Base-by-base conservation (phyloP, 1,284 basidiomycete genomes). In the Stereum hirsutum region DNA sequence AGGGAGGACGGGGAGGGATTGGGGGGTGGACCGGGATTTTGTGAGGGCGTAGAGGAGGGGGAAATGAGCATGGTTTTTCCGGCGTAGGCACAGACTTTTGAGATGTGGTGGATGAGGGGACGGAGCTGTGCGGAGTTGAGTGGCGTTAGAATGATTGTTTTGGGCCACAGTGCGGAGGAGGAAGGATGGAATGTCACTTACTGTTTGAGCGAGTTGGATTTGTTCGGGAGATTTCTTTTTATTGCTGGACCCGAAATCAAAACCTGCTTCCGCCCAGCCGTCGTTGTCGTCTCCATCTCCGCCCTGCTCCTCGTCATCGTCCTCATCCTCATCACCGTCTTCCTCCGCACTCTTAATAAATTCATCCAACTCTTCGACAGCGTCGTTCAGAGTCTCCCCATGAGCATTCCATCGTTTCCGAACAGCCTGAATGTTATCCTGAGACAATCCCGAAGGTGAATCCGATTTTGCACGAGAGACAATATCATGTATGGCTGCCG, bases 191-290 rank as follows among this genome's bases (percentile, higher is more conserved):
- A 30, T 30, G 28, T 20, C 6, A 34, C 44, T 26, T 31, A 50
- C 49, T 11, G 17, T 43, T 28, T 47, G 43, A 12, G 48, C 49
- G 25, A 50, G 43, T 27, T 47, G 24, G 20, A 30, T 30, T 24
- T 50, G 49, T 20, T 41, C 42, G 2, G 45, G 41, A 6, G 25
- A 34, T 24, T 30, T 30, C 20, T 46, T 37, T 24, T 30, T 30
- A 15, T 46, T 37, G 25, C 23, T 6, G 6, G 20, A 27, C 19
- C 40, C 30, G 28, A 47, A 20, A 32, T 47, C 44, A 12, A 85
- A 57, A 3, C 76, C 81, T 10, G 84, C 61, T 49, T 84, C 83
- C 46, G 72, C 73, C 81, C 80, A 84, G 8, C 78, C 82, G 52
- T 79, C 75, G 45, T 73, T 68, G 12, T n/a, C 14, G 11, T 15